Base-by-base conservation (phyloP, 345 rosid species). In the Euphorbia pulcherrima region DNA sequence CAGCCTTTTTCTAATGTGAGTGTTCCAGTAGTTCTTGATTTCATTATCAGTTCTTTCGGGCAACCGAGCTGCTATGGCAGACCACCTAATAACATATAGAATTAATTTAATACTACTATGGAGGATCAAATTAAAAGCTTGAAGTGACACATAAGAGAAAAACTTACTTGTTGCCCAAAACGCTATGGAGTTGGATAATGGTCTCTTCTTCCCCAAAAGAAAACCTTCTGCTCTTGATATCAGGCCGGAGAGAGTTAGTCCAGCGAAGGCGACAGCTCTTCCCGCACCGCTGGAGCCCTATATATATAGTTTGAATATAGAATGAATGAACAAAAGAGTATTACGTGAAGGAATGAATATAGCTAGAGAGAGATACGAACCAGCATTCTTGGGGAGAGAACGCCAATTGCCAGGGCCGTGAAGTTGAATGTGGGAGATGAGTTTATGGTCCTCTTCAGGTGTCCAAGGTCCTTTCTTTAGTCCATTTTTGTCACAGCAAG, bases 241-340 rank as follows among this genome's bases (percentile, higher is more conserved):
- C 99, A 28, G 99, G 96, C 50, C 97, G 79, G 68, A 94, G 82
- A 63, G 90, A 94, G 76, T 94, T 94, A 16, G 96, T 91, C 99
- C 99, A 94, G 55, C 99, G 86, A 6, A 94, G 92, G 23, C 99
- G 96, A 33, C 99, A 94, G 55, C 99, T 94, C 85, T 94, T 94
- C 28, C 99, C 99, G 35, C 99, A 94, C 73, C 99, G 84, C 76
- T 89, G 85, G 29, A 94, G 95, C 54, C 92, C 98, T 93, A 47
- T 61, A n/a, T n/a, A n/a, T 69, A 9, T 2, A 20, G 23, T 4
- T 1, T 2, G 37, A 12, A 8, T 11, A 40, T 9, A 12, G n/a
- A 40, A 23, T 8, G 27, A 17, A 61, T 10, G 2, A 13, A 2
- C 7, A 23, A 4, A 29, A 1, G 1, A 41, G 16, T 1, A 40